Base-by-base conservation (phyloP, 352 stramenopile genomes). In the Pythium insidiosum region DNA sequence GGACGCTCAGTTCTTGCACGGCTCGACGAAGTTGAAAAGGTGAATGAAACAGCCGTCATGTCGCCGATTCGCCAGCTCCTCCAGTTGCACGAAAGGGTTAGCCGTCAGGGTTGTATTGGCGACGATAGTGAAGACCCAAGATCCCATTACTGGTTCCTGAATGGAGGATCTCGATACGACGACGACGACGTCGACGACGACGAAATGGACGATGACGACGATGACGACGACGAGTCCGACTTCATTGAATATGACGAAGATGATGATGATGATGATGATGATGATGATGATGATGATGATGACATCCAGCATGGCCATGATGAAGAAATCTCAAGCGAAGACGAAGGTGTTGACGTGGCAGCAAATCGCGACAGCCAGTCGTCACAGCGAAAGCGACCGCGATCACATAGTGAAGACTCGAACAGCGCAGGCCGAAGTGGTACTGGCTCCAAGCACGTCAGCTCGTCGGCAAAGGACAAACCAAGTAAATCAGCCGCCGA, bases 181-280 rank as follows among this genome's bases (percentile, higher is more conserved):
- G 68, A 75, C n/a, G 55, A 75, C 34, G 57, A 69, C 23, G 59
- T 66, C 6, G 63, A 75, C 1, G 63, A 61, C 16, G 66, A 82
- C n/a, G 68, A 74, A 12, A 49, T 68, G 12, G 52, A 68, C 2
- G 56, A 74, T n/a, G 70, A 84, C 12, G 73, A 79, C 23, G 26
- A 73, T 43, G 68, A 76, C 21, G 68, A 66, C 4, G 73, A 80
- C 31, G 62, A 64, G 11, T 50, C 68, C 7, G 70, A 70, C 20
- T 81, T 73, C 22, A 62, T 79, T 43, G 55, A 78, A 30, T 66
- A 76, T 47, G 68, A 84, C 30, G 64, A 86, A 30, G 64, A 86
- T 13, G 68, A 73, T 11, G 66, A 78, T 30, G 36, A 40, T 6
- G 45, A 63, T 16, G 58, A 43, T 11, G 40, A 56, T 4, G 28